Percentiles rank a stretch among this genome's conserved stretches.
phyloP scores from a whole-genome alignment of 2,329 filamentous ascomycete species.

The Nothophoma quercina region DNA sequence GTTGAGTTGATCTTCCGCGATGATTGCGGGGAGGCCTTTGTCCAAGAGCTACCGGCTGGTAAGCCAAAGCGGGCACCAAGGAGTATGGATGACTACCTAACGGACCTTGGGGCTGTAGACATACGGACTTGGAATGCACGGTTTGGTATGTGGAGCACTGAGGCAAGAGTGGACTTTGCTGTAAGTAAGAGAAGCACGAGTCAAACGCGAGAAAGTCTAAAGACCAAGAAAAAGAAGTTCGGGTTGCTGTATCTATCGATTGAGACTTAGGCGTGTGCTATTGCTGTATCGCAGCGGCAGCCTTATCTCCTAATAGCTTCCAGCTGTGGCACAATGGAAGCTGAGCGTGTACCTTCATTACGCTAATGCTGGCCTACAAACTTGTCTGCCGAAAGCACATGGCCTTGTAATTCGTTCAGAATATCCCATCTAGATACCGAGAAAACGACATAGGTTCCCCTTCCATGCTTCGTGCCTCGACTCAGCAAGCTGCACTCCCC shows the following conservation, averaged over 20 bases:
- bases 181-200: not conserved
- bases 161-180: constrained; percentile 4
- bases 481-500: no score
- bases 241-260: constrained; percentile 4
- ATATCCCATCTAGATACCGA: no score
- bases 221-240: not conserved
- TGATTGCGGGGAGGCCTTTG: not conserved
- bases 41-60: not conserved
- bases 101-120: not conserved
- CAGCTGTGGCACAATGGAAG: no score
- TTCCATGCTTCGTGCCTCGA: no score
- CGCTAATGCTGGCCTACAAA: no score
- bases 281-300: no score
- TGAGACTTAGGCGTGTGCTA: no score
- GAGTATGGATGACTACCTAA: not conserved
- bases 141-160: not conserved
- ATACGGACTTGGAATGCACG: not conserved
- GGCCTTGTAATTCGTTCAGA: no score
- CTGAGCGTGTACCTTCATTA: no score
- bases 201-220: not conserved
- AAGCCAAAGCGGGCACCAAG: not conserved
- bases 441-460: no score
- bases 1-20: constrained; percentile 3
- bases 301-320: no score
- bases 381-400: no score